Evolutionary conservation across 352 stramenopile species (phyloP).

Genomic region (Pythium brassicae): DNA sequence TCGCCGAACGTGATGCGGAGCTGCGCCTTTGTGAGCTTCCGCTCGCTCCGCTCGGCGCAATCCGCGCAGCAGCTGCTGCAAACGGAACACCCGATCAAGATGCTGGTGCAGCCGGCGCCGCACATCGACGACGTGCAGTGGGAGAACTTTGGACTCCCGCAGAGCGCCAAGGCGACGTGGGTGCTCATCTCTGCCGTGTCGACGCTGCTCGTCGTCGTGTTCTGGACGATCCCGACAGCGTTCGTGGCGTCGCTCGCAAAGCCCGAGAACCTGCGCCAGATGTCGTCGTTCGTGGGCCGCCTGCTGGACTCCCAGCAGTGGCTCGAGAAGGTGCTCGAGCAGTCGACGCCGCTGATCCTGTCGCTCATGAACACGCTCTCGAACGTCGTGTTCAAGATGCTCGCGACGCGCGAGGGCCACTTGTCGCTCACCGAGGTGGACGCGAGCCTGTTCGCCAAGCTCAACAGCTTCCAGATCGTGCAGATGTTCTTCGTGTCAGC

Average conservation of each 20-base stretch:
- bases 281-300: conserved; percentile 39
- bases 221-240: conserved; percentile 76
- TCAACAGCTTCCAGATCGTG: conserved; percentile 75
- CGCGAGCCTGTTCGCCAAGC: conserved; percentile 68
- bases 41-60: conserved; percentile 57
- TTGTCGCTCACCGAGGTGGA: conserved; percentile 62
- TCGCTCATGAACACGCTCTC: conserved; percentile 67
- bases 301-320: conserved; percentile 44
- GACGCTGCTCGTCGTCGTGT: conserved; percentile 61
- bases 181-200: conserved; percentile 44
- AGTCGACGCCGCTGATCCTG: conserved; percentile 59
- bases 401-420: conserved; percentile 63
- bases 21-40: conserved; percentile 69
- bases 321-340: conserved; percentile 50
- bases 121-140: conserved; percentile 68
- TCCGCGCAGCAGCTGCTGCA: conserved; percentile 70
- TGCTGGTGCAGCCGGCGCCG: conserved; percentile 53
- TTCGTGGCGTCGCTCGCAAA: conserved; percentile 76
- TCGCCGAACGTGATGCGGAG: conserved; percentile 55
- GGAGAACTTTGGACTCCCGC: conserved; percentile 71
- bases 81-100: conserved; percentile 57
- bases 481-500: conserved; percentile 82
- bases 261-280: conserved; percentile 50
- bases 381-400: conserved; percentile 59
- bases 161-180: conserved; percentile 60